Conservation (phyloP, 2,329 filamentous ascomycete species). For the Fusarium goolgardi region DNA sequence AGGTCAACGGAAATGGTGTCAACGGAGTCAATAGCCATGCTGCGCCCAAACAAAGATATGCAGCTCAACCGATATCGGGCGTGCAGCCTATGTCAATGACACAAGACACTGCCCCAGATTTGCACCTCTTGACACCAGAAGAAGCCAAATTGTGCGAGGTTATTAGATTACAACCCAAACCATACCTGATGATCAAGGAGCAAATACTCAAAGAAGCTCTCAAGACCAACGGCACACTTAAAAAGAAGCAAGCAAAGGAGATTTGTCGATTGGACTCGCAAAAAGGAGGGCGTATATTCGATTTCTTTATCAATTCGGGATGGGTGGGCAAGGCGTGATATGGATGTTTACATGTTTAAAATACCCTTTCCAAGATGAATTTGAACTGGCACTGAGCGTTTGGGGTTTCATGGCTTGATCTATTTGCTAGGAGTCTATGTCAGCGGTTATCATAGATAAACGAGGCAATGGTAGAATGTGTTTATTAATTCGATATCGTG, state of each 20-base stretch:
- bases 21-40: constrained; percentile 54
- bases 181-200: constrained; percentile 95
- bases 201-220: constrained; percentile 90
- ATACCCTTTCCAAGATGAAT: constrained; percentile 43
- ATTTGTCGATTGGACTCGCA: constrained; percentile 85
- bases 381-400: constrained; percentile 36
- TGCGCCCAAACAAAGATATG: constrained; percentile 61
- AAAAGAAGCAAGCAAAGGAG: constrained; percentile 93
- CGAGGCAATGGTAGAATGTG: constrained; percentile 4
- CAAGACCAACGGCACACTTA: constrained; percentile 86
- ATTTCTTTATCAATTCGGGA: constrained; percentile 92
- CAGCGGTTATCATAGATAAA: constrained; percentile 17
- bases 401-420: constrained; percentile 2
- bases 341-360: constrained; percentile 34
- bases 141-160: constrained; percentile 88
- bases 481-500: not conserved
- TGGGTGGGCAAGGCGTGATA: constrained; percentile 86
- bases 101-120: constrained; percentile 81
- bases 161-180: constrained; percentile 89
- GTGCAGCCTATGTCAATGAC: constrained; percentile 74
- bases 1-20: constrained; percentile 60
- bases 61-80: constrained; percentile 68
- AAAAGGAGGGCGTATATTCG: constrained; percentile 88
- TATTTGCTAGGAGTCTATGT: constrained; percentile 8
- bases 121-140: constrained; percentile 86